Base-by-base conservation (phyloP, 2,329 filamentous ascomycete species). In the Drechslerella dactyloides region DNA sequence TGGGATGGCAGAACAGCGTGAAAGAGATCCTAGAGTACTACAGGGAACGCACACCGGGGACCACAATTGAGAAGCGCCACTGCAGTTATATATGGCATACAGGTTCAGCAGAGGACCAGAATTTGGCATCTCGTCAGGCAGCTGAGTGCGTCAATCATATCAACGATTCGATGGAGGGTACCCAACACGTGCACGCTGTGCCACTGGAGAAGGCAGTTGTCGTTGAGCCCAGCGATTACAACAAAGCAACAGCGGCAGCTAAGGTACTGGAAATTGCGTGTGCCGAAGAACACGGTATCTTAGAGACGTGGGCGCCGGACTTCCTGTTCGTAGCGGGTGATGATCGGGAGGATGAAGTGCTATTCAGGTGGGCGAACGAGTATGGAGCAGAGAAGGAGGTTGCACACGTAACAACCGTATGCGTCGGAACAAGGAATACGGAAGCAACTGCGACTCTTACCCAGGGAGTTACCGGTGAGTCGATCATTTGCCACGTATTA, bases 21-120 rank as follows among this genome's bases (percentile, higher is more conserved):
- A 87, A 86, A 78, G 85, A 86, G 27, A 96, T 96, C 75, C 85
- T 97, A 76, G 85, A 88, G 37, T 97, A 97, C 80, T 97, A 96
- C 80, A 85, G 90, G 23, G 92, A 96, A 78, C 89, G 93, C 57
- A 91, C 93, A 0, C 93, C 94, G 11, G 91, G 91, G 27, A 91
- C 90, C 59, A 90, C 88, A 80, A 87, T 97, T 52, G 92, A 97
- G 80, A 90, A 96, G 78, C 88, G 91, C n/a, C 90, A 93, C 75
- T 96, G 91, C 82, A 94, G 90, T 42, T 83, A 97, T 23, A 86
- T 96, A 66, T 96, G 96, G 83, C 91, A 96, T 80, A 96, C 94
- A 81, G 90, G 90, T 78, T 88, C 87, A 59, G 89, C 90, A 1
- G 89, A 91, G 62, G 91, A 97, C 78, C 86, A 86, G 66, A 86